Evolutionary conservation across 2,329 filamentous ascomycete genomes (phyloP), one percentile per base, ranked within the genome.

Genomic region (Leptographium galeiforme): DNA sequence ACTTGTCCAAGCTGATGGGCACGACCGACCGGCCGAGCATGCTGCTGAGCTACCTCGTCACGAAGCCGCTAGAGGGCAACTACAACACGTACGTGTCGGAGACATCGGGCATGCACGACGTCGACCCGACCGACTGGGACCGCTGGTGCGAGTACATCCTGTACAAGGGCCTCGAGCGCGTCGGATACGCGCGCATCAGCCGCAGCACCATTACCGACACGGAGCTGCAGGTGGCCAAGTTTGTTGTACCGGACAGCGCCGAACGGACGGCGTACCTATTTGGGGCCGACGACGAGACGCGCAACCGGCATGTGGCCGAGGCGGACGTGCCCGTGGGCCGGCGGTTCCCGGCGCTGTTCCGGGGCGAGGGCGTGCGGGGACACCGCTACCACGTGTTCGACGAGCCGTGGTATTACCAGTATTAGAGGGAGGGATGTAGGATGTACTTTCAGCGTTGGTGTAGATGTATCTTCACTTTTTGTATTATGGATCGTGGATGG

Each of bases 141-240:
- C 77, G 93, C 53, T 98, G 93, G 93, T 98, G 93, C 72, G 91
- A 98, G 72, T 98, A 98, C 68, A 96, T 98, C 59, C 72, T 98
- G 32, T 98, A 89, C 76, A 96, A 96, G 74, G 83, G 83, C 13
- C 70, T 98, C 57, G 84, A 83, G 68, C 79, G 91, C 57, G 84
- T 86, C 0, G 91, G 89, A 1, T 98, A 98, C 66, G 93, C 93
- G 5, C 76, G 93, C 52, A 84, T 98, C 51, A 91, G 85, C 62
- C 78, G 93, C 61, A 83, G 84, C 61, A 94, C 88, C 2, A 97
- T 98, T 61, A 98, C 93, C 13, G 93, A 98, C 66, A 98, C 93
- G 2, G 93, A 98, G 70, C 75, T 98, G 53, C 93, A 98, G 75
- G 87, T 95, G 36, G 93, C 88, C 61, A 97, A 97, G 68, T 97